phyloP scores from a whole-genome alignment of 2,329 filamentous ascomycete genomes.

The Stagonosporopsis cucurbitacearum region DNA sequence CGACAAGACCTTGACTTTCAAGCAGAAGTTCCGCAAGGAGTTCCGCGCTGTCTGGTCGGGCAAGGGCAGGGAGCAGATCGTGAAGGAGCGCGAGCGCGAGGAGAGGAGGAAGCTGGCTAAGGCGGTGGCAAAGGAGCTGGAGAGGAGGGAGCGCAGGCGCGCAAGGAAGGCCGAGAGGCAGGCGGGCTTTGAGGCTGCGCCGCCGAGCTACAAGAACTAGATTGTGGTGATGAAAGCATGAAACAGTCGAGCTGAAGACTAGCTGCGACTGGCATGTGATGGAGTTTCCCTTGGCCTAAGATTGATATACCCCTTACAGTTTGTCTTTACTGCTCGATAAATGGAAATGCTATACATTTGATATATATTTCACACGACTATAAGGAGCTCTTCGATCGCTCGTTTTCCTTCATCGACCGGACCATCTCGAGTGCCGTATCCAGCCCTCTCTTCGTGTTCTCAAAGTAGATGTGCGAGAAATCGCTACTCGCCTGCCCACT shows the following conservation, averaged over 20 bases:
- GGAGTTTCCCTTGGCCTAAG: conserved; percentile 13
- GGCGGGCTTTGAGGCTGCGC: conserved; percentile 26
- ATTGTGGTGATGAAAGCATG: background rate
- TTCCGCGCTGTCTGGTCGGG: conserved; percentile 39
- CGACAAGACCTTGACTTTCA: conserved; percentile 37
- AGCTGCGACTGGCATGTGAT: conserved; percentile 2
- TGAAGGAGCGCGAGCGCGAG: conserved; percentile 40
- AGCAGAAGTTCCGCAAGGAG: conserved; percentile 42
- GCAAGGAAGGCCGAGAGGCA: conserved; percentile 31
- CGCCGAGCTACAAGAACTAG: conserved; percentile 33
- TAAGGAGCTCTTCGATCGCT: conserved; percentile 31
- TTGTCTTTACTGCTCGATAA: background rate
- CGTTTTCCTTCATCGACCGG: conserved; percentile 35
- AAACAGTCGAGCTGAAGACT: background rate
- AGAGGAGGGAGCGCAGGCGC: conserved; percentile 34
- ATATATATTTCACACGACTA: conserved; percentile 11
- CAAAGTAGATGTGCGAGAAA: conserved; percentile 46
- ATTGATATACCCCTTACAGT: conserved; percentile 17
- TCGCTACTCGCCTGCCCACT: conserved; percentile 47
- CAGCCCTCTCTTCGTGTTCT: conserved; percentile 42
- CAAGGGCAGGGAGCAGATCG: conserved; percentile 33
- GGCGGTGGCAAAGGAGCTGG: conserved; percentile 40
- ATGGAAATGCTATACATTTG: background rate
- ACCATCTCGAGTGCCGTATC: conserved; percentile 40
- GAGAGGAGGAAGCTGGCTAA: conserved; percentile 42